Evolutionary conservation across 148 eudicot species (phyloP).

Genomic region (Chenopodium berlandieri): DNA sequence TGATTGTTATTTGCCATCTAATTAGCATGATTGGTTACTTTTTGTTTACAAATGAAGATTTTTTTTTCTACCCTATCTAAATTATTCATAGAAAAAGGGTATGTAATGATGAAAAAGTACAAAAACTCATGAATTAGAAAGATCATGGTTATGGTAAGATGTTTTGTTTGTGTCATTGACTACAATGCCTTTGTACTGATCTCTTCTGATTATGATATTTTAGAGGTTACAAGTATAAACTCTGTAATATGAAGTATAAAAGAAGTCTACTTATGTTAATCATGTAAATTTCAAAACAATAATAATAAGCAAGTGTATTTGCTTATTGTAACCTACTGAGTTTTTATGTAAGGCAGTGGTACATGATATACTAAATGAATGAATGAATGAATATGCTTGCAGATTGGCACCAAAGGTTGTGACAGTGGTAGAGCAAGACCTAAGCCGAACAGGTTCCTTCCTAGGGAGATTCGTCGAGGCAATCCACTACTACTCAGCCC

Average conservation of each 20-base stretch:
- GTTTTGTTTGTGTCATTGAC: neutral
- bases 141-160: neutral
- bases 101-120: neutral
- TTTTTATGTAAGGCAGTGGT: neutral
- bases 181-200: too few relatives aligned
- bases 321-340: neutral
- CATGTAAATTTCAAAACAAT: neutral
- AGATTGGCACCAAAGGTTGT: constrained; percentile 95
- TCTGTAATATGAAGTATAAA: too few relatives aligned
- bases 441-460: constrained; percentile 84
- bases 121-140: neutral
- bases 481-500: constrained; percentile 94
- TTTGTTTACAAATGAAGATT: neutral
- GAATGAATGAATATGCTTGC: constrained; percentile 14
- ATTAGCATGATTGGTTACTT: neutral
- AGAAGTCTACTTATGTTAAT: neutral
- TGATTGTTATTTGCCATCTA: neutral
- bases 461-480: constrained; percentile 93
- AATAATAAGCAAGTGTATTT: neutral
- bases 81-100: too few relatives aligned
- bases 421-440: constrained; percentile 95
- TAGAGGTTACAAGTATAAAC: too few relatives aligned
- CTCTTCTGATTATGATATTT: too few relatives aligned
- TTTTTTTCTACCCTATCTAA: neutral
- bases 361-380: neutral